Evolutionary conservation across 2,329 filamentous ascomycete species (phyloP).

Genomic region (Onygena corvina): DNA sequence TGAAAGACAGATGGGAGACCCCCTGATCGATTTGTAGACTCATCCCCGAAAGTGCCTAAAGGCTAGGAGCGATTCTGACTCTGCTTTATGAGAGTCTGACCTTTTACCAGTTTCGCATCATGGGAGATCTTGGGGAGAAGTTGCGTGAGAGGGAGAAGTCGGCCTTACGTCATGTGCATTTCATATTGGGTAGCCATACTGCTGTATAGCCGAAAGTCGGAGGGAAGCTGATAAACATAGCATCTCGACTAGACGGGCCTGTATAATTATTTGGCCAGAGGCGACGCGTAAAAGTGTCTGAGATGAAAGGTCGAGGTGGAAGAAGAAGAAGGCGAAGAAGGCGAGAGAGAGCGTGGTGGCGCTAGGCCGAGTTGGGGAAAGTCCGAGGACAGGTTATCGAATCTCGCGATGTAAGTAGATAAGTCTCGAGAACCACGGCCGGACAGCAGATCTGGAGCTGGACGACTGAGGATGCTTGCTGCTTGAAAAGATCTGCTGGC

Average conservation of each 20-base stretch:
- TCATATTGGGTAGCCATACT: background rate
- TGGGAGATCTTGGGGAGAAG: conserved; percentile 23
- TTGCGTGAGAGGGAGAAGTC: background rate
- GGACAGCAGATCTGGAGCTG: too few species aligned
- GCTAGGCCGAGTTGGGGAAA: conserved; percentile 1
- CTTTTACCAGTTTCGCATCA: conserved; percentile 39
- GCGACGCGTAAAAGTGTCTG: background rate
- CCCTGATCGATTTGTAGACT: background rate
- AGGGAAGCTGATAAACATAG: too few species aligned
- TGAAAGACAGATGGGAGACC: too few species aligned
- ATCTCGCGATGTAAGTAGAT: background rate
- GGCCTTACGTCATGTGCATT: too few species aligned
- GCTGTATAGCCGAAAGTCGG: background rate
- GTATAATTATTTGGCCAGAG: too few species aligned
- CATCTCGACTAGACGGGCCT: too few species aligned
- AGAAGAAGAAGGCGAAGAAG: background rate
- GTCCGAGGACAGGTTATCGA: background rate
- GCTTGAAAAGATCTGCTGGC: too few species aligned
- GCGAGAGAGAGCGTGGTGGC: background rate
- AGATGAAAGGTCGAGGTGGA: background rate
- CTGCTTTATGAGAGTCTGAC: conserved; percentile 26
- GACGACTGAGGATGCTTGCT: too few species aligned
- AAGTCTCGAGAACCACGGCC: too few species aligned
- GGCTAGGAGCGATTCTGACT: background rate
- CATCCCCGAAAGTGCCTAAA: background rate